phyloP scores from a whole-genome alignment of 805 yeast genomes.

The Teunomyces aglyptinius region DNA sequence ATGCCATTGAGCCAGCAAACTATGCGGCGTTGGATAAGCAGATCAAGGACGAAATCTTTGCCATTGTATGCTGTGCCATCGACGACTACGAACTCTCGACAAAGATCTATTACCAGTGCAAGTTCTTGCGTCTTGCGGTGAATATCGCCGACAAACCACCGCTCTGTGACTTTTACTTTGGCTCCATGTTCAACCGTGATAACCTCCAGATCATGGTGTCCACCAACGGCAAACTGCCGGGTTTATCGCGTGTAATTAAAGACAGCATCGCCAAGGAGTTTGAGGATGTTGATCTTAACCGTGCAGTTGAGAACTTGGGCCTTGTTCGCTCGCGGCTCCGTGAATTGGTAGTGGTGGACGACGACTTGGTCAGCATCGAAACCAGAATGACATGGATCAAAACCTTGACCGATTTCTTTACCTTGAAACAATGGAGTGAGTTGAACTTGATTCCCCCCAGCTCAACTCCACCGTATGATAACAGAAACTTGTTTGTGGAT shows the following conservation, averaged over 20 bases:
- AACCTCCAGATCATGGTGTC: slow-evolving; percentile 77
- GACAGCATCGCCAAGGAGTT: slow-evolving; percentile 54
- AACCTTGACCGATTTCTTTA: slow-evolving; percentile 56
- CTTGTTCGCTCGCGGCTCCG: slow-evolving; percentile 52
- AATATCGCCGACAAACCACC: slow-evolving; percentile 84
- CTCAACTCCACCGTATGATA: slow-evolving; percentile 15
- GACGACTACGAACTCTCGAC: slow-evolving; percentile 64
- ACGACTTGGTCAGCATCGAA: slow-evolving; percentile 49
- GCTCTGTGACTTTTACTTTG: slow-evolving; percentile 84
- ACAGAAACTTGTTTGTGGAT: slow-evolving; percentile 24
- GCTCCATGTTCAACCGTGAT: slow-evolving; percentile 71
- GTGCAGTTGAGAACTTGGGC: slow-evolving; percentile 62
- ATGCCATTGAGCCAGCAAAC: slow-evolving; percentile 16
- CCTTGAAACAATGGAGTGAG: slow-evolving; percentile 58
- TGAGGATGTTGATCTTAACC: slow-evolving; percentile 46
- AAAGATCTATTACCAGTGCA: slow-evolving; percentile 51
- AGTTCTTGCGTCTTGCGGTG: slow-evolving; percentile 52
- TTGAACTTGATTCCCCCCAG: slow-evolving; percentile 31
- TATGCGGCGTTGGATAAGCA: slow-evolving; percentile 31
- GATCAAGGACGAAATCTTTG: slow-evolving; percentile 45
- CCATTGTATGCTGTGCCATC: slow-evolving; percentile 69
- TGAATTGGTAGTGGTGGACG: slow-evolving; percentile 38
- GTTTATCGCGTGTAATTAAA: slow-evolving; percentile 55
- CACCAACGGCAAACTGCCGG: slow-evolving; percentile 80
- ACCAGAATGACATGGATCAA: slow-evolving; percentile 72